Evolutionary conservation across 164 flowering plant species (phyloP), one percentile per base, ranked within the genome.

Genomic region (Dillenia suffruticosa): DNA sequence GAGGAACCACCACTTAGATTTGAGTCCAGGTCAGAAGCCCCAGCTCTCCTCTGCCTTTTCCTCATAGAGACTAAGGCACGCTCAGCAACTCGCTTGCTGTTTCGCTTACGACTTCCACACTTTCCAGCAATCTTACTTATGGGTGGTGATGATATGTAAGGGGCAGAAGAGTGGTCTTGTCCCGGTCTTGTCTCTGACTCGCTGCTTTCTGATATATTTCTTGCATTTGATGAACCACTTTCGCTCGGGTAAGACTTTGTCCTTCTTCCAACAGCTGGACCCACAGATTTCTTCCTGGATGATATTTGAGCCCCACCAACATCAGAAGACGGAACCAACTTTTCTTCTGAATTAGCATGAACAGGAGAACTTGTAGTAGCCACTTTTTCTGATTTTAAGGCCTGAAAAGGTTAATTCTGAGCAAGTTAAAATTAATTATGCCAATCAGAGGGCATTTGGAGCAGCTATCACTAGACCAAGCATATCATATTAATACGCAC

Each of bases 161-260:
- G 71, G n/a, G 51, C 44, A 43, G 80, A 62, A 64, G 65, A 16
- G 44, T 58, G 50, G 63, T 82, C 84, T 64, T 74, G 76, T 72
- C 24, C 59, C 13, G 78, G 81, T 70, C 75, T 79, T 59, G 61
- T 78, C 67, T 86, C 97, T 48, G 92, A 88, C 58, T 85, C 92
- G 69, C 93, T 85, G 77, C 89, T 90, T 62, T 82, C 90, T 49
- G 88, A 84, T 61, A 75, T 61, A 65, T 74, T 73, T 73, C 74
- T 84, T 61, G 82, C 90, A 82, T 83, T 84, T 44, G 93, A 86
- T 56, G 95, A 86, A 61, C 87, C 87, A 79, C 89, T 87, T 71
- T 88, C 97, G 76, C 84, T 85, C 75, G 74, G 96, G 70, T 65
- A 67, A 53, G 82, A 77, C 72, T 95, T 95, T 44, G 68, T 56